Base-by-base conservation (phyloP, 257 asterid species). In the Primulina huaijiensis region DNA sequence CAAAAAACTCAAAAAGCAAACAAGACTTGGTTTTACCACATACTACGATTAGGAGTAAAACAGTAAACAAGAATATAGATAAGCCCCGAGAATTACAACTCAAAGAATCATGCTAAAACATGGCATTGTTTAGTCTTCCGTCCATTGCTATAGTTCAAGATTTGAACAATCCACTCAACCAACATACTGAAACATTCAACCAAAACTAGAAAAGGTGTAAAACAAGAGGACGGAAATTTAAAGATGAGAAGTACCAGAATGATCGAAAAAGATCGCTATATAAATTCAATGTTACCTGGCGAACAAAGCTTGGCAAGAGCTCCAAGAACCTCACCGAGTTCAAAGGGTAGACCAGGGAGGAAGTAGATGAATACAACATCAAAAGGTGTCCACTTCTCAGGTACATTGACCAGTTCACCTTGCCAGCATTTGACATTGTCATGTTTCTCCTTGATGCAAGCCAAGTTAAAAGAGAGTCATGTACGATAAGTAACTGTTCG, bases 391-490 rank as follows among this genome's bases (percentile, higher is more conserved):
- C 96, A 93, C 65, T 88, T 89, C 65, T 87, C 86, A 5, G 97
- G 95, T 53, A 84, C 68, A 75, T 79, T 64, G 30, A 87, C 63
- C 84, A 92, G 20, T 78, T 77, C 94, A 29, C 98, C 97, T 85
- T 93, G 98, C 97, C 93, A 90, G 72, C 98, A 87, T 95, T 83
- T 84, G 64, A 93, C 86, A 56, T 69, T 74, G 79, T 91, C 97
- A 63, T 83, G 75, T 50, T 78, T 82, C 31, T 87, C 98, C 74
- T 92, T 90, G 77, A 92, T 81, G 85, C 88, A 84, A 7, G 98
- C 98, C 75, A 93, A 5, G 74, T 65, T 16, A 89, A 77, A 63
- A 91, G 85, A 27, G 96, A 89, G 61, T 83, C 95, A 58, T 92
- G 98, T 59, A 88, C 92, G 0, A 88, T 80, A 69, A 92, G 81